These are phyloP conservation scores for Pyrenophora tritici-repentis DNA, from an alignment of 2,329 filamentous ascomycete genomes.

Conservation along the genomic window DNA sequence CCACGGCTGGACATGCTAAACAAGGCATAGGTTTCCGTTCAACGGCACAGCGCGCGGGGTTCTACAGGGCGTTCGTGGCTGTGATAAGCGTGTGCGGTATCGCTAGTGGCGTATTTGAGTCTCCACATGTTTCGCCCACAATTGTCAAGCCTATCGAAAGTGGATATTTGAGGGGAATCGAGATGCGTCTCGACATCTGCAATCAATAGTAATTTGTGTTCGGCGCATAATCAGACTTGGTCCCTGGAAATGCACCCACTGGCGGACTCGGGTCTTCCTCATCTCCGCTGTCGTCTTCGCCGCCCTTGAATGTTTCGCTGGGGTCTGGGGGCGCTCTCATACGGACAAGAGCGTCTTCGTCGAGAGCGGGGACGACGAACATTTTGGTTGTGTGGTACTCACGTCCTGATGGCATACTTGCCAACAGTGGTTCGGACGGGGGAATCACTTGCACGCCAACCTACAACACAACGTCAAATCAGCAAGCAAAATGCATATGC, in stretches of 20 bases:
- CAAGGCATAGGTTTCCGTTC: conserved; percentile 12
- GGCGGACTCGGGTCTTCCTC: conserved; percentile 41
- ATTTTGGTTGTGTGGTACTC: conserved; percentile 78
- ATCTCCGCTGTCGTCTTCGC: conserved; percentile 45
- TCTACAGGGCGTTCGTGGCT: background rate
- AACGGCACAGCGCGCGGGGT: conserved; percentile 7
- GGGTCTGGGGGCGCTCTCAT: conserved; percentile 64
- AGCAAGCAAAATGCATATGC: background rate
- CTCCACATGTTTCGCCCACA: too few species aligned
- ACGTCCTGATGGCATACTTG: conserved; percentile 83
- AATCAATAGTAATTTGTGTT: conserved; percentile 41
- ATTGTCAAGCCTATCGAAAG: background rate
- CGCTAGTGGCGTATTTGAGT: too few species aligned
- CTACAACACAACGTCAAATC: conserved; percentile 48
- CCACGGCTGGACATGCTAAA: conserved; percentile 20
- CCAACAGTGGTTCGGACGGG: conserved; percentile 70
- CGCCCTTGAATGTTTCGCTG: conserved; percentile 47
- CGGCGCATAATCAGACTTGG: conserved; percentile 38
- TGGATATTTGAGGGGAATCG: background rate
- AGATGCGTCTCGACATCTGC: background rate
- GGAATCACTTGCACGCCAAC: conserved; percentile 82
- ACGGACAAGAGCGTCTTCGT: conserved; percentile 63
- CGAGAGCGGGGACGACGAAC: conserved; percentile 69
- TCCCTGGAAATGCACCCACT: conserved; percentile 46
- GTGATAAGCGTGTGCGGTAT: too few species aligned